Base-by-base conservation (phyloP, 176 grass and related monocot genomes). In the barley (Hordeum vulgare) region DNA sequence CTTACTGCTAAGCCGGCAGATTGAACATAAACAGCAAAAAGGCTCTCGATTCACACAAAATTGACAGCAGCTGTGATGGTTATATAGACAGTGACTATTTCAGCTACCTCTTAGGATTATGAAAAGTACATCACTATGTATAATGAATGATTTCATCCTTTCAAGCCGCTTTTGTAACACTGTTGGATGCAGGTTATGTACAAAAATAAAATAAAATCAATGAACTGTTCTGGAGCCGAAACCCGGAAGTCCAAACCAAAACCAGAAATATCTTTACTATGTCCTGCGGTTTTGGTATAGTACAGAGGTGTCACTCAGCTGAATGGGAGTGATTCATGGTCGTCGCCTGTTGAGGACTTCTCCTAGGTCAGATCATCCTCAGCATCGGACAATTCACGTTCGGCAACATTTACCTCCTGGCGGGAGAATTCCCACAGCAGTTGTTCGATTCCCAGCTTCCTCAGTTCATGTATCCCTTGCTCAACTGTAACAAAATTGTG, bases 341-440 rank as follows among this genome's bases (percentile, higher is more conserved):
- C 6, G 1, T n/a, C 14, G 3, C 69, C 77, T 58, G 11, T 59
- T 45, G 35, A 28, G 51, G 47, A 18, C 28, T 18, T 49, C n/a
- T 41, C 66, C 75, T 82, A 90, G 9, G 88, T 83, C 60, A 90
- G 84, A 57, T 83, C 81, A 25, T 83, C 83, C 37, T 86, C 88
- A 3, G 41, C 67, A 8, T 90, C 88, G 1, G 88, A 83, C 0
- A 40, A 77, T 34, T 70, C 61, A 4, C 35, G 66, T 34, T 67
- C 59, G 57, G 63, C 47, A 18, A 17, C 70, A 73, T 89, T 76
- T 21, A 80, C 31, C 72, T 89, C 94, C 29, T 75, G 86, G 36
- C 89, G 87, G 36, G 87, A 96, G 59, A 90, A 78, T 76, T 94
- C 96, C 96, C 96, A 96, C 18, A 98, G 26, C 29, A 90, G 83